Percentiles rank a stretch among this genome's conserved stretches.
Conservation (phyloP, 78 protist genomes). For the Speleostelium caveatum region DNA sequence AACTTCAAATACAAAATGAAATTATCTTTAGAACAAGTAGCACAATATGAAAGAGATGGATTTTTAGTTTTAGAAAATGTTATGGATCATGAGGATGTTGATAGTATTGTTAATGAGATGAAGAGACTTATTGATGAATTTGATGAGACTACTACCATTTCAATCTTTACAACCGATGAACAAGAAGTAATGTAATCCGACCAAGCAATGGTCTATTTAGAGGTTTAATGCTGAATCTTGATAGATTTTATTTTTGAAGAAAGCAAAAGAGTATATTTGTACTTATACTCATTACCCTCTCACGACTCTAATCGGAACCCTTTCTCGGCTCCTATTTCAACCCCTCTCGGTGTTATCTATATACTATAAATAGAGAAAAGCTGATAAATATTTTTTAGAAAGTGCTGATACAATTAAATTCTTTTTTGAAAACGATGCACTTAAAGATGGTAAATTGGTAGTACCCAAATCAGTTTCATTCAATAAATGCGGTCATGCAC, state of each 20-base stretch:
- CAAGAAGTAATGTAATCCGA: slow-evolving; percentile 33
- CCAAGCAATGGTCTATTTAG: too few relatives aligned
- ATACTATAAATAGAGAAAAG: slow-evolving; percentile 50
- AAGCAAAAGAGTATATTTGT: too few relatives aligned
- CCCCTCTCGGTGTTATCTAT: too few relatives aligned
- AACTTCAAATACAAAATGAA: too few relatives aligned
- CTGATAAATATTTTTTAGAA: slow-evolving; percentile 68
- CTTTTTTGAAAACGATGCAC: slow-evolving; percentile 80
- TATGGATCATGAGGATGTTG: slow-evolving; percentile 1
- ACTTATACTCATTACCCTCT: too few relatives aligned
- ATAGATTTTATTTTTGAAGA: too few relatives aligned
- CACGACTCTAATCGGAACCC: background rate
- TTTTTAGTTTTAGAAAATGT: slow-evolving; percentile 22
- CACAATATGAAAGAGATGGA: slow-evolving; percentile 43
- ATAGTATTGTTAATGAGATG: slow-evolving; percentile 34
- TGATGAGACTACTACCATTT: background rate
- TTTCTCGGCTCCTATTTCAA: background rate
- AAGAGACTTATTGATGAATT: slow-evolving; percentile 7
- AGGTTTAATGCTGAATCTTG: too few relatives aligned
- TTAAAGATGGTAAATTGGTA: slow-evolving; percentile 51
- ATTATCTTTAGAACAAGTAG: slow-evolving; percentile 25
- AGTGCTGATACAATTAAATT: slow-evolving; percentile 74
- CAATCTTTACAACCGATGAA: slow-evolving; percentile 27
- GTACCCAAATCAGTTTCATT: slow-evolving; percentile 27
- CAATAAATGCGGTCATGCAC: slow-evolving; percentile 86